These are phyloP conservation scores for Bimuria novae-zelandiae DNA, from an alignment of 2,329 filamentous ascomycete species.

Conservation along the genomic window DNA sequence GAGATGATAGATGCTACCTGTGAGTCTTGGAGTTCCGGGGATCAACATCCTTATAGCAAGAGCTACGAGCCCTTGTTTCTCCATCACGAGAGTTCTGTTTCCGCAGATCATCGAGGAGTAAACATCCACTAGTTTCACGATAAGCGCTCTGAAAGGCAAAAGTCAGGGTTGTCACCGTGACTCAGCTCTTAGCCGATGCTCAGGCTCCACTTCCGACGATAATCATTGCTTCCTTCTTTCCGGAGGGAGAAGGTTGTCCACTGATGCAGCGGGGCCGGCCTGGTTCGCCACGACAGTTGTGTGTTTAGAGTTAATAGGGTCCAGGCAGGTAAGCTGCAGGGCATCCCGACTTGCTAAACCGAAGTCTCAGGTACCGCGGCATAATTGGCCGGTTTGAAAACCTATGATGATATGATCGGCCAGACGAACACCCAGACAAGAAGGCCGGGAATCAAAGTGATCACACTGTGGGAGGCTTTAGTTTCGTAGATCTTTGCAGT, in stretches of 20 bases:
- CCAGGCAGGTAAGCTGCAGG: constrained; percentile 23
- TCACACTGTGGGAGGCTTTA: constrained; percentile 12
- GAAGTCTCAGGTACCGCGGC: constrained; percentile 34
- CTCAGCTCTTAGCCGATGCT: constrained; percentile 16
- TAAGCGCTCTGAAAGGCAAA: constrained; percentile 16
- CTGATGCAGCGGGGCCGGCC: constrained; percentile 27
- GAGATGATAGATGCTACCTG: constrained; percentile 8
- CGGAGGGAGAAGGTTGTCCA: constrained; percentile 1
- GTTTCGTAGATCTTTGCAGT: constrained; percentile 12
- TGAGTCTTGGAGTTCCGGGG: constrained; percentile 9
- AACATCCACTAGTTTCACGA: constrained; percentile 14
- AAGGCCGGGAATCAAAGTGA: constrained; percentile 26
- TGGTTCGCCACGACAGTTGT: constrained; percentile 8
- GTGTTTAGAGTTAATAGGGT: constrained; percentile 13
- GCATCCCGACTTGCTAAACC: constrained; percentile 13
- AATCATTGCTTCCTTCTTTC: constrained; percentile 25
- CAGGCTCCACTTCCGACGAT: constrained; percentile 10
- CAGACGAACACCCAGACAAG: constrained; percentile 22
- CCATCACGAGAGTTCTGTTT: constrained; percentile 18
- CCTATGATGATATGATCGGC: constrained; percentile 36
- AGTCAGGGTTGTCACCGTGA: constrained; percentile 23
- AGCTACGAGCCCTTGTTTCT: constrained; percentile 9
- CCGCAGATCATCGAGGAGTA: constrained; percentile 22
- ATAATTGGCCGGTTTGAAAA: constrained; percentile 29
- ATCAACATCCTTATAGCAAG: constrained; percentile 19